phyloP scores from a whole-genome alignment of 176 grass and related monocot species.

The Musa beccarii region DNA sequence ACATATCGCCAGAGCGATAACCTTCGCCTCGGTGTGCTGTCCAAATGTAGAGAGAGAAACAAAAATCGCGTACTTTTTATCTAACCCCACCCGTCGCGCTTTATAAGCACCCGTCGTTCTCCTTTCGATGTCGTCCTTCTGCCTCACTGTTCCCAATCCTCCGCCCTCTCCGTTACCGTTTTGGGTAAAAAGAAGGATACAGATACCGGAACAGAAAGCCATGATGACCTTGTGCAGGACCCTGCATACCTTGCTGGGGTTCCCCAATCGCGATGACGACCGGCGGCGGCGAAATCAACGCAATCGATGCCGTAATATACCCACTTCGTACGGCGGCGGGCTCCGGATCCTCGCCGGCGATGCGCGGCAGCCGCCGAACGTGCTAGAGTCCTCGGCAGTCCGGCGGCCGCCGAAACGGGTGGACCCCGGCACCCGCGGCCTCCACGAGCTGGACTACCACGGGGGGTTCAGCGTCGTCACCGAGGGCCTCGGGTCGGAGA shows the following conservation, averaged over 20 bases:
- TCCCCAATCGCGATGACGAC: neutral
- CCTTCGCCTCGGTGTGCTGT: too few relatives aligned
- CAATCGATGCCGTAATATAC: neutral
- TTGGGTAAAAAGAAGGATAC: neutral
- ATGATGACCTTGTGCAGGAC: slow-evolving; percentile 1
- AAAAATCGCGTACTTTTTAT: too few relatives aligned
- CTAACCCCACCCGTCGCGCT: too few relatives aligned
- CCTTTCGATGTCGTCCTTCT: neutral
- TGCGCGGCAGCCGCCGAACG: neutral
- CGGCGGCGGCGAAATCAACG: neutral
- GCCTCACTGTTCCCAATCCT: neutral
- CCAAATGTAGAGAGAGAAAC: too few relatives aligned
- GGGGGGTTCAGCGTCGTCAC: neutral
- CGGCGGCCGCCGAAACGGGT: neutral
- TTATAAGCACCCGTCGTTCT: neutral
- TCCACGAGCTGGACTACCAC: neutral
- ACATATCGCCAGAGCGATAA: too few relatives aligned
- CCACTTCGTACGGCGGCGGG: neutral
- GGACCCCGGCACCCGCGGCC: slow-evolving; percentile 7
- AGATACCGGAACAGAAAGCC: neutral
- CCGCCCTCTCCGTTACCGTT: neutral
- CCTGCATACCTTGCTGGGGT: neutral
- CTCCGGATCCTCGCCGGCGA: slow-evolving; percentile 2
- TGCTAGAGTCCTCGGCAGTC: neutral
- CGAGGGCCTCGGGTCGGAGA: slow-evolving; percentile 17